Conservation (phyloP, 306 rosid species). For the Hippophae rhamnoides region DNA sequence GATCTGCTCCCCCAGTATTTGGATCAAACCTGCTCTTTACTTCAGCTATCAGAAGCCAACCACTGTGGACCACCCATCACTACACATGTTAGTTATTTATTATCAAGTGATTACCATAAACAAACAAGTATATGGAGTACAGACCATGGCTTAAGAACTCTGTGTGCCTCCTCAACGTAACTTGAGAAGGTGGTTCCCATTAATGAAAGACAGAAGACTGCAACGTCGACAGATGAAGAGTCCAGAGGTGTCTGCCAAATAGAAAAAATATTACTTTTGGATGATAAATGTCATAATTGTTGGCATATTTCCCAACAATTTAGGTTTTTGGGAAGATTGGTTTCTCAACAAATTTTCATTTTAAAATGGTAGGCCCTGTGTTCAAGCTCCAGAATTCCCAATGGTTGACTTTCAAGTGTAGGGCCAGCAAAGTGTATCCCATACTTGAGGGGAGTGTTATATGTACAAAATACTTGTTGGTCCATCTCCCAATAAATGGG, state of each 20-base stretch:
- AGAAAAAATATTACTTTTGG: slow-evolving; percentile 9
- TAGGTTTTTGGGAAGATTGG: too few species aligned
- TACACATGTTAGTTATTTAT: slow-evolving; percentile 3
- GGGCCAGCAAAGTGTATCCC: too few species aligned
- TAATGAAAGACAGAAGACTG: slow-evolving; percentile 83
- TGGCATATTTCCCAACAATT: not conserved
- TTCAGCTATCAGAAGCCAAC: slow-evolving; percentile 94
- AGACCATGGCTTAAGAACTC: slow-evolving; percentile 76
- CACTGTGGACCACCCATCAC: slow-evolving; percentile 36
- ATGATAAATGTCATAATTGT: not conserved
- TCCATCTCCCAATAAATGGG: too few species aligned
- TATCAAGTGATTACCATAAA: not conserved
- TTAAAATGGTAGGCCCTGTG: too few species aligned
- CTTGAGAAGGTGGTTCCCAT: slow-evolving; percentile 80
- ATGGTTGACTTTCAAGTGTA: too few species aligned
- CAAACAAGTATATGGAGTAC: slow-evolving; percentile 5
- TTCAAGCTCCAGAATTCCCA: not conserved
- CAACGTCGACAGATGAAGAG: slow-evolving; percentile 57
- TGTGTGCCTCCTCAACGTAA: slow-evolving; percentile 64
- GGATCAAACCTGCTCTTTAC: slow-evolving; percentile 92
- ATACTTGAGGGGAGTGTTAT: too few species aligned
- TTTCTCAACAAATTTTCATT: too few species aligned
- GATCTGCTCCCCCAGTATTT: slow-evolving; percentile 81
- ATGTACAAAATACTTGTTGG: too few species aligned
- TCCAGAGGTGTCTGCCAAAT: slow-evolving; percentile 56